phyloP scores from a whole-genome alignment of 2,329 filamentous ascomycete species.

The Calonectria multiphialidica region DNA sequence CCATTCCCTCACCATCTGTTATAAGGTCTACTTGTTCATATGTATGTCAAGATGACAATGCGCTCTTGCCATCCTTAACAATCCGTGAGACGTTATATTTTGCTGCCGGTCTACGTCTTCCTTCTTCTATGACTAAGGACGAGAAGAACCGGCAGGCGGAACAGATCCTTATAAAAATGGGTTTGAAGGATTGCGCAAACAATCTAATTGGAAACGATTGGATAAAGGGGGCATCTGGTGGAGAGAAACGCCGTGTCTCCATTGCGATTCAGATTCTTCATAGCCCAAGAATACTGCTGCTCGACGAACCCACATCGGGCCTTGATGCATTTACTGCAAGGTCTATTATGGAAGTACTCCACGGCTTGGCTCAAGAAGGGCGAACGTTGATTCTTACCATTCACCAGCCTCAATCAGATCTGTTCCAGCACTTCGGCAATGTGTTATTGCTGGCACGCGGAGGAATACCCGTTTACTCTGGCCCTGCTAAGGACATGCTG shows the following conservation, averaged over 20 bases:
- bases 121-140: slow-evolving; percentile 73
- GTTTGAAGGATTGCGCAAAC: slow-evolving; percentile 80
- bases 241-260: slow-evolving; percentile 80
- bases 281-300: slow-evolving; percentile 76
- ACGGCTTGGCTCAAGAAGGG: slow-evolving; percentile 76
- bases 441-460: slow-evolving; percentile 77
- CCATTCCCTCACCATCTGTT: slow-evolving; percentile 72
- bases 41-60: slow-evolving; percentile 82
- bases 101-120: slow-evolving; percentile 76
- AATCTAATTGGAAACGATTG: slow-evolving; percentile 78
- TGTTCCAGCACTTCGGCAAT: slow-evolving; percentile 78
- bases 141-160: slow-evolving; percentile 77
- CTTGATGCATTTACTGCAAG: slow-evolving; percentile 81
- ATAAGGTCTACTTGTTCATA: slow-evolving; percentile 73
- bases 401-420: slow-evolving; percentile 78
- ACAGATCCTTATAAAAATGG: slow-evolving; percentile 78
- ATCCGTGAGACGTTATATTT: slow-evolving; percentile 79
- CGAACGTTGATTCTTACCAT: slow-evolving; percentile 80
- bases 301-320: slow-evolving; percentile 81
- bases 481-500: slow-evolving; percentile 71
- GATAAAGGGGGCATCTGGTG: slow-evolving; percentile 81
- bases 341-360: slow-evolving; percentile 79
- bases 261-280: slow-evolving; percentile 83
- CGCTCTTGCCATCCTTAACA: slow-evolving; percentile 77
- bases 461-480: slow-evolving; percentile 75